phyloP scores from a whole-genome alignment of 192 early-diverging fungal genomes.

The Ramicandelaber brevisporus region DNA sequence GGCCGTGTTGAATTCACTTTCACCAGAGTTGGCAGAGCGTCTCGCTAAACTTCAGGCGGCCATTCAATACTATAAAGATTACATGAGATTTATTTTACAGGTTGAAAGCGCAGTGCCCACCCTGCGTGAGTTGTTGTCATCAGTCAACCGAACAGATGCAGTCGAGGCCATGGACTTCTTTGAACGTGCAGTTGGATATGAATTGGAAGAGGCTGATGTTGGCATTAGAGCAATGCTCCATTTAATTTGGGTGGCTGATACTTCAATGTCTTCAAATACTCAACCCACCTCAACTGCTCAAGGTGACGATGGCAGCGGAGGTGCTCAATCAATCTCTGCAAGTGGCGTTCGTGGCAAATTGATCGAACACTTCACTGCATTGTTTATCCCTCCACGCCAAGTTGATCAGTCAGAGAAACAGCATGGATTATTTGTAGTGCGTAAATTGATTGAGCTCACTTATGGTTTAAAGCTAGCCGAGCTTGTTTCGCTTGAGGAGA shows the following conservation, averaged over 20 bases:
- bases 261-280: constrained; percentile 11
- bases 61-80: constrained; percentile 67
- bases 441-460: constrained; percentile 38
- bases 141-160: constrained; percentile 77
- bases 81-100: constrained; percentile 60
- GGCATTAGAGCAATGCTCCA: constrained; percentile 89
- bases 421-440: constrained; percentile 30
- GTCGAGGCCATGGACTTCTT: constrained; percentile 94
- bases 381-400: constrained; percentile 42
- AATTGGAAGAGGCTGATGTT: constrained; percentile 55
- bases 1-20: constrained; percentile 3
- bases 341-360: constrained; percentile 47
- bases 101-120: constrained; percentile 49
- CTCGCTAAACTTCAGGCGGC: constrained; percentile 21
- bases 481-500: constrained; percentile 80
- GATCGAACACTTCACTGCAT: constrained; percentile 43
- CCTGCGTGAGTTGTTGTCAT: constrained; percentile 62
- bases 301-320: constrained; percentile 6
- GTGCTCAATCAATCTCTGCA: constrained; percentile 32
- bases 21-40: constrained; percentile 21
- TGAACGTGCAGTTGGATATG: constrained; percentile 54
- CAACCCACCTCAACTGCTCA: constrained; percentile 1
- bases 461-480: constrained; percentile 72
- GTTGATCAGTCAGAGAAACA: constrained; percentile 21
- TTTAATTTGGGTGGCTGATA: constrained; percentile 64